Evolutionary conservation across 2,329 filamentous ascomycete genomes (phyloP).

Genomic region (Pseudophaeomoniella oleicola): DNA sequence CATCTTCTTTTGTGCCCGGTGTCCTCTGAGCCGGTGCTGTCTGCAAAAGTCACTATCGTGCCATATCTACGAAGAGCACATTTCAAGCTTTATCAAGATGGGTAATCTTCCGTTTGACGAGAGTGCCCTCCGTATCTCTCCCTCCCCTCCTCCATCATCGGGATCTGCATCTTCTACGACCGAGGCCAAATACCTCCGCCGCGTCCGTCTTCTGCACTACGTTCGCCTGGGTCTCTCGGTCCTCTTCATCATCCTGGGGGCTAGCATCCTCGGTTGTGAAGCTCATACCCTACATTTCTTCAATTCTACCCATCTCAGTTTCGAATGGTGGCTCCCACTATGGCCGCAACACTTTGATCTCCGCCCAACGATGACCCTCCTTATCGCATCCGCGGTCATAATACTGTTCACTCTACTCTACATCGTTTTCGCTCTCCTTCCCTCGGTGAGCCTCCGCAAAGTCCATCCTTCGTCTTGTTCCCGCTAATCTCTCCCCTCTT

Average conservation of each 20-base stretch:
- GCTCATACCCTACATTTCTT: constrained; percentile 20
- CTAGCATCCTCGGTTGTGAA: constrained; percentile 21
- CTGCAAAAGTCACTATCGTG: no score
- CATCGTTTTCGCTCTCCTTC: constrained; percentile 15
- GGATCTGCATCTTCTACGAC: constrained; percentile 9
- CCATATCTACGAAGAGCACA: no score
- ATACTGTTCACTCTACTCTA: constrained; percentile 18
- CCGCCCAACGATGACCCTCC: constrained; percentile 19
- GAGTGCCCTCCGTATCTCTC: background rate
- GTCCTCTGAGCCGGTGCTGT: no score
- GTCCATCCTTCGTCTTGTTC: background rate
- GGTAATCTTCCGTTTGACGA: background rate
- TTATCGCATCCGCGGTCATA: constrained; percentile 21
- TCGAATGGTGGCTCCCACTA: constrained; percentile 17
- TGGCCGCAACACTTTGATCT: constrained; percentile 26
- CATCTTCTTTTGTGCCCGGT: no score
- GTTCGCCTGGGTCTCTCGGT: constrained; percentile 17
- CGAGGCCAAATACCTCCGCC: constrained; percentile 15
- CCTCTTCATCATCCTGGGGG: constrained; percentile 13
- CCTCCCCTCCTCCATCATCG: constrained; percentile 11
- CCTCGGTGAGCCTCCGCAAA: constrained; percentile 17
- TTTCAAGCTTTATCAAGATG: no score
- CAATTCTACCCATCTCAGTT: constrained; percentile 17
- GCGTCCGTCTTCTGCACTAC: constrained; percentile 17
- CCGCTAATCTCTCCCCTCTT: background rate